A percentile compares a stretch with the other conserved stretches of the same genome.
These are phyloP conservation scores for Vanrija pseudolonga DNA, from an alignment of 1,284 basidiomycete genomes.

Conservation along the genomic window DNA sequence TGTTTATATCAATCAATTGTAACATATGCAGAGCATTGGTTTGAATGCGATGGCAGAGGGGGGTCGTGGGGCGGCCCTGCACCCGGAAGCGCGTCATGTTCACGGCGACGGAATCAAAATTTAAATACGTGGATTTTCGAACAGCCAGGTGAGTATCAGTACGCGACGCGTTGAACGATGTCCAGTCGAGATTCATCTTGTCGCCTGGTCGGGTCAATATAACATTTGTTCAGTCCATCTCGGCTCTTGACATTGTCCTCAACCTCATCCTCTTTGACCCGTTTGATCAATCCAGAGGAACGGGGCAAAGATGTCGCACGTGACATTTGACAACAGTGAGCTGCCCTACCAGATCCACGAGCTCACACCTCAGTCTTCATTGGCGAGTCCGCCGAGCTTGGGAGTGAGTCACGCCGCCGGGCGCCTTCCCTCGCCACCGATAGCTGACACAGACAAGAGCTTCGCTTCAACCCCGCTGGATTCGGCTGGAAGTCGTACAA, in stretches of 20 bases:
- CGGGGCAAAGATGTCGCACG: conserved; percentile 32
- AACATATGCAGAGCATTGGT: too few species aligned
- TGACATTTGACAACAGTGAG: conserved; percentile 44
- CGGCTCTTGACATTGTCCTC: neutral
- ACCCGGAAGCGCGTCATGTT: too few species aligned
- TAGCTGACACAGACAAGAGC: conserved; percentile 57
- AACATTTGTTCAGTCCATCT: neutral
- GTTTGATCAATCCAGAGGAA: neutral
- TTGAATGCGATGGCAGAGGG: too few species aligned
- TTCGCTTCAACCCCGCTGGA: conserved; percentile 80
- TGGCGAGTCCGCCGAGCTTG: conserved; percentile 66
- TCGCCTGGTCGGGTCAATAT: neutral
- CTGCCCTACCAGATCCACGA: neutral
- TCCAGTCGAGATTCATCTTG: too few species aligned
- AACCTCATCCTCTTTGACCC: neutral
- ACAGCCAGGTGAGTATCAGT: too few species aligned
- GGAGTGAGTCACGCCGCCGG: conserved; percentile 59
- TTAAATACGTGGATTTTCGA: too few species aligned
- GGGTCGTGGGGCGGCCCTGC: too few species aligned
- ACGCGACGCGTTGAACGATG: too few species aligned
- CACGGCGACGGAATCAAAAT: too few species aligned
- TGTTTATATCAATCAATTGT: too few species aligned
- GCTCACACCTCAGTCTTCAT: conserved; percentile 58
- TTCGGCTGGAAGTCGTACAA: conserved; percentile 78
- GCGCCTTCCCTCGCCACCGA: neutral